These are phyloP conservation scores for Strobilomyces echinocephalus DNA, from an alignment of 768 basidiomycete genomes.

Conservation along the genomic window DNA sequence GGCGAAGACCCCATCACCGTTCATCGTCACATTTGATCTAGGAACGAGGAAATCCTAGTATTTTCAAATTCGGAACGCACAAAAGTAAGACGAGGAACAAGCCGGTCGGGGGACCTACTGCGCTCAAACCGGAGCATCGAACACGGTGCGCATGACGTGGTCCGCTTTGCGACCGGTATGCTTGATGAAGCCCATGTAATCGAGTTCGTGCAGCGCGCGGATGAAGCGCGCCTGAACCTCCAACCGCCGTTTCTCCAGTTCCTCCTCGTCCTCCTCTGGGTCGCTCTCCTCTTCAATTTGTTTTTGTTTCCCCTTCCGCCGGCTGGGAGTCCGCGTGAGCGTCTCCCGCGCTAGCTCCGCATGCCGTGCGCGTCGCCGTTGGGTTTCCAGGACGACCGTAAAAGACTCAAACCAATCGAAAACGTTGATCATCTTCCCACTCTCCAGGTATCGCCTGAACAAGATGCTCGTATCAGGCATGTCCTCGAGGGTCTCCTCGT, in stretches of 20 bases:
- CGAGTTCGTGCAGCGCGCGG: slow-evolving; percentile 75
- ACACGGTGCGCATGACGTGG: slow-evolving; percentile 66
- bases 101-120: slow-evolving; percentile 15
- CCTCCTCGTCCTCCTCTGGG: slow-evolving; percentile 29
- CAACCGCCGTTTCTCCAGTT: slow-evolving; percentile 50
- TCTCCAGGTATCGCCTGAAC: slow-evolving; percentile 71
- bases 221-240: slow-evolving; percentile 77
- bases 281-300: slow-evolving; percentile 20
- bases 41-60: background rate
- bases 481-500: slow-evolving; percentile 39
- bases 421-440: slow-evolving; percentile 78
- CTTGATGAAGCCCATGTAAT: slow-evolving; percentile 74
- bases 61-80: background rate
- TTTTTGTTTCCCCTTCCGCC: slow-evolving; percentile 24
- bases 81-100: background rate
- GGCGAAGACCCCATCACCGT: background rate
- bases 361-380: slow-evolving; percentile 27
- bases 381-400: slow-evolving; percentile 57
- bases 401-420: slow-evolving; percentile 89
- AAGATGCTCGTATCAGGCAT: slow-evolving; percentile 75
- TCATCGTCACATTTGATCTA: background rate
- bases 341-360: background rate
- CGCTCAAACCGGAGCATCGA: slow-evolving; percentile 37
- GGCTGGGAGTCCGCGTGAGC: slow-evolving; percentile 14
- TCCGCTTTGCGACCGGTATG: slow-evolving; percentile 76